Percentiles rank a stretch among this genome's conserved stretches.
These are phyloP conservation scores for Dioscorea zingiberensis DNA, from an alignment of 106 monocot species.

Conservation along the genomic window DNA sequence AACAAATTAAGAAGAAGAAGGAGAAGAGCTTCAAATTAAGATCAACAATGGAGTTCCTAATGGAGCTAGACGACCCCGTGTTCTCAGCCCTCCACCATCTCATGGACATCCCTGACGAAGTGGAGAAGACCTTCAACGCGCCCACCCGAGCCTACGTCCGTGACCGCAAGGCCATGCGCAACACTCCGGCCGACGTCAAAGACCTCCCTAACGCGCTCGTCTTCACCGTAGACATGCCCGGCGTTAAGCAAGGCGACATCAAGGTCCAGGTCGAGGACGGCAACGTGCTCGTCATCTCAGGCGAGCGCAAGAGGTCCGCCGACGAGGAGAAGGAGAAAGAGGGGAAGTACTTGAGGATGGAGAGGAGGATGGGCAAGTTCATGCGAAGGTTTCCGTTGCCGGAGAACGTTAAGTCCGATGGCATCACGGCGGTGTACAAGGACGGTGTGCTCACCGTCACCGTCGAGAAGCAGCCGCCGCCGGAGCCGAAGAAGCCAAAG, in stretches of 20 bases:
- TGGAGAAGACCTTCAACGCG: slow-evolving; percentile 35
- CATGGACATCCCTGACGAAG: slow-evolving; percentile 49
- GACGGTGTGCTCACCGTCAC: slow-evolving; percentile 49
- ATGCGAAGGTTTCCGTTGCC: slow-evolving; percentile 47
- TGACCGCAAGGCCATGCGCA: slow-evolving; percentile 57
- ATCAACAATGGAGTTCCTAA: too few species aligned
- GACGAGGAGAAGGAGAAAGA: slow-evolving; percentile 16
- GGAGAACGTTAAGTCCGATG: slow-evolving; percentile 35
- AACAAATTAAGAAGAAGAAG: too few species aligned
- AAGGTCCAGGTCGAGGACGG: slow-evolving; percentile 51
- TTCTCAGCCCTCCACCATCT: slow-evolving; percentile 40
- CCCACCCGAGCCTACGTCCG: slow-evolving; percentile 57
- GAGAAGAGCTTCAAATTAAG: too few species aligned
- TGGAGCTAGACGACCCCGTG: slow-evolving; percentile 19
- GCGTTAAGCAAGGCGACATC: slow-evolving; percentile 35
- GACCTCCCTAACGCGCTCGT: slow-evolving; percentile 43
- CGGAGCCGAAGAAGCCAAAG: slow-evolving; percentile 40
- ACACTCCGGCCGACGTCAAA: slow-evolving; percentile 71
- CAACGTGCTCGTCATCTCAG: slow-evolving; percentile 36
- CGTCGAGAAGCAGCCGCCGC: slow-evolving; percentile 34
- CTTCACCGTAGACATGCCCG: slow-evolving; percentile 81
- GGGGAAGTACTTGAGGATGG: slow-evolving; percentile 21
- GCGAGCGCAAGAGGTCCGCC: slow-evolving; percentile 30
- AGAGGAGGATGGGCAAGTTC: slow-evolving; percentile 43
- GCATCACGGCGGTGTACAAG: slow-evolving; percentile 23